Evolutionary conservation across 2,329 filamentous ascomycete species (phyloP).

Genomic region (Aspergillus puulaauensis): DNA sequence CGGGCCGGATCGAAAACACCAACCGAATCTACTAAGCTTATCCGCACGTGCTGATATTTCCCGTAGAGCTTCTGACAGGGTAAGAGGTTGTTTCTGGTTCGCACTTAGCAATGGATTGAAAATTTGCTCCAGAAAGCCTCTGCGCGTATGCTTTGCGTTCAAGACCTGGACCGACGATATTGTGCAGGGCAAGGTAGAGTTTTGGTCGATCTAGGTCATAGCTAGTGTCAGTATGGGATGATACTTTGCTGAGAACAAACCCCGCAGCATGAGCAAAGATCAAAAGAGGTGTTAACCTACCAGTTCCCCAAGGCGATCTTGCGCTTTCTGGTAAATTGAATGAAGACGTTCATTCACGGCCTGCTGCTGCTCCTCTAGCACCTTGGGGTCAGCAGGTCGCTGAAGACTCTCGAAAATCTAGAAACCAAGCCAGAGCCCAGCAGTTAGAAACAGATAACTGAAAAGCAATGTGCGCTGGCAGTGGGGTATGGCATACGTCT

Average conservation of each 20-base stretch:
- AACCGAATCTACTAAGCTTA: constrained; percentile 80
- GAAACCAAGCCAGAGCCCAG: constrained; percentile 10
- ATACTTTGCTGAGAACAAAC: background rate
- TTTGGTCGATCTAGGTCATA: constrained; percentile 66
- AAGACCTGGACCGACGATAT: constrained; percentile 83
- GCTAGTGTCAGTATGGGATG: constrained; percentile 11
- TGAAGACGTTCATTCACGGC: constrained; percentile 60
- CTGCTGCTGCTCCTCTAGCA: constrained; percentile 59
- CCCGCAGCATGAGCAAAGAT: background rate
- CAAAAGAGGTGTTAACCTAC: constrained; percentile 43
- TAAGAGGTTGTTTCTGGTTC: constrained; percentile 67
- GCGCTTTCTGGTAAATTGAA: constrained; percentile 61
- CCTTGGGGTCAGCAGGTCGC: constrained; percentile 58
- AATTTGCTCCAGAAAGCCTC: constrained; percentile 76
- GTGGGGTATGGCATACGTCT: constrained; percentile 29
- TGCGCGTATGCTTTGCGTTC: constrained; percentile 79
- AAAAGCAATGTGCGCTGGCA: background rate
- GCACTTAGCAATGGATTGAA: constrained; percentile 74
- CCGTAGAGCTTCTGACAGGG: constrained; percentile 73
- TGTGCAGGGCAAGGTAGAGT: constrained; percentile 82
- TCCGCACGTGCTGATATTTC: constrained; percentile 69
- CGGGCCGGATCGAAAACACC: constrained; percentile 19
- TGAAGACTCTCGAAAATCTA: constrained; percentile 38
- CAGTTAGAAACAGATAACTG: constrained; percentile 8
- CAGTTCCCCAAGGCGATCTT: constrained; percentile 64